These are phyloP conservation scores for Pythium dissimile DNA, from an alignment of 352 stramenopile genomes.

Conservation along the genomic window DNA sequence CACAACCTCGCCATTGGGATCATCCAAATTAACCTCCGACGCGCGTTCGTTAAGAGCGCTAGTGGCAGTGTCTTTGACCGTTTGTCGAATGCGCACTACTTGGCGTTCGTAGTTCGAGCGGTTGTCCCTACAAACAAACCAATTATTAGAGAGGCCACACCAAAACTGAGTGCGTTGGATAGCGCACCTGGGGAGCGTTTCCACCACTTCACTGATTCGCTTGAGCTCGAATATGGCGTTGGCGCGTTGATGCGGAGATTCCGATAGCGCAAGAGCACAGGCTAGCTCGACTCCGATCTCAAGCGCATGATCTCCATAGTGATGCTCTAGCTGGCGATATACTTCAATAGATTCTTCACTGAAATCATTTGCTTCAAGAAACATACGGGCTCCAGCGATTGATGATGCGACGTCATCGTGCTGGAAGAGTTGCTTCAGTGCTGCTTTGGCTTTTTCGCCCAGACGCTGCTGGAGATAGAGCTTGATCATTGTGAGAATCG, in stretches of 20 bases:
- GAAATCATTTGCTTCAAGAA: constrained; percentile 40
- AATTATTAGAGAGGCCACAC: neutral
- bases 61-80: neutral
- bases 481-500: constrained; percentile 53
- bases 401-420: constrained; percentile 43
- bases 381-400: constrained; percentile 41
- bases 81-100: neutral
- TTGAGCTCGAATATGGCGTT: constrained; percentile 47
- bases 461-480: constrained; percentile 44
- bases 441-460: constrained; percentile 43
- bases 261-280: constrained; percentile 44
- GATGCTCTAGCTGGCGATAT: constrained; percentile 57
- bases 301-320: constrained; percentile 51
- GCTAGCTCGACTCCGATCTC: constrained; percentile 66
- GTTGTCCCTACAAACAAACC: too few relatives aligned
- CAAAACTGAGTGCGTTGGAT: neutral
- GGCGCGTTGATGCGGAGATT: constrained; percentile 18
- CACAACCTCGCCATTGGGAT: neutral
- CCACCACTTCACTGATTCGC: constrained; percentile 17
- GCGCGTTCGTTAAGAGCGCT: neutral
- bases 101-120: too few relatives aligned
- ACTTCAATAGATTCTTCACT: constrained; percentile 51
- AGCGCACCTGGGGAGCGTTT: neutral
- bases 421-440: constrained; percentile 50
- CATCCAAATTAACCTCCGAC: neutral